phyloP scores from a whole-genome alignment of 148 eudicot genomes.

The Rhododendron griersonianum region DNA sequence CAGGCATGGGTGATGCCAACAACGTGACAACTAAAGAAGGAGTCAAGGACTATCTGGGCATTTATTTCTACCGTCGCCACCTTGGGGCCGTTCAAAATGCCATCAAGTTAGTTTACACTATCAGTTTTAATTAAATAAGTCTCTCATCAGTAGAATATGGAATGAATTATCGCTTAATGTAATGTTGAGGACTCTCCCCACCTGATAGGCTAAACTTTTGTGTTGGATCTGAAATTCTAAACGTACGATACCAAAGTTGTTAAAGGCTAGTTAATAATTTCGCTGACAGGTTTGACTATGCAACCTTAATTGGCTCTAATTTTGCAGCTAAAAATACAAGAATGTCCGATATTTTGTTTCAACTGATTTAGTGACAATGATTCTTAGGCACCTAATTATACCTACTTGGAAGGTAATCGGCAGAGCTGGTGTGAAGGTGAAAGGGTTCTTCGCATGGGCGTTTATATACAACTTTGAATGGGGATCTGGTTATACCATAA shows the following conservation, averaged over 20 bases:
- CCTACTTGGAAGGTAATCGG: neutral
- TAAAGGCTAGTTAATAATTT: too few species aligned
- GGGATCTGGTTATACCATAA: neutral
- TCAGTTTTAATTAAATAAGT: neutral
- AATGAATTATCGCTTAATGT: neutral
- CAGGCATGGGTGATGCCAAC: constrained; percentile 21
- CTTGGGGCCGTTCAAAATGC: constrained; percentile 16
- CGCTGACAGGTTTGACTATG: too few species aligned
- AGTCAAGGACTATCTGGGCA: constrained; percentile 12
- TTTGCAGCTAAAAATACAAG: too few species aligned
- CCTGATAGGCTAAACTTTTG: too few species aligned
- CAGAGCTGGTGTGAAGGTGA: neutral
- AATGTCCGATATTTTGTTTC: too few species aligned
- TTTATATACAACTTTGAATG: neutral
- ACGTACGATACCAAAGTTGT: too few species aligned
- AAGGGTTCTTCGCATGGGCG: neutral
- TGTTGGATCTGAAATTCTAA: too few species aligned
- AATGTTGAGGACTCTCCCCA: too few species aligned
- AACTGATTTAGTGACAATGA: too few species aligned
- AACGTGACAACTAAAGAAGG: constrained; percentile 9
- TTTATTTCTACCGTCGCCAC: constrained; percentile 14
- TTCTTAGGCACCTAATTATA: neutral
- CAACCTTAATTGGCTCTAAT: too few species aligned
- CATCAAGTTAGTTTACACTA: constrained; percentile 13
- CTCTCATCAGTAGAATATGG: neutral